Evolutionary conservation across 139 green algal species (phyloP), one percentile per base, ranked within the genome.

Genomic region (Volvox africanus): DNA sequence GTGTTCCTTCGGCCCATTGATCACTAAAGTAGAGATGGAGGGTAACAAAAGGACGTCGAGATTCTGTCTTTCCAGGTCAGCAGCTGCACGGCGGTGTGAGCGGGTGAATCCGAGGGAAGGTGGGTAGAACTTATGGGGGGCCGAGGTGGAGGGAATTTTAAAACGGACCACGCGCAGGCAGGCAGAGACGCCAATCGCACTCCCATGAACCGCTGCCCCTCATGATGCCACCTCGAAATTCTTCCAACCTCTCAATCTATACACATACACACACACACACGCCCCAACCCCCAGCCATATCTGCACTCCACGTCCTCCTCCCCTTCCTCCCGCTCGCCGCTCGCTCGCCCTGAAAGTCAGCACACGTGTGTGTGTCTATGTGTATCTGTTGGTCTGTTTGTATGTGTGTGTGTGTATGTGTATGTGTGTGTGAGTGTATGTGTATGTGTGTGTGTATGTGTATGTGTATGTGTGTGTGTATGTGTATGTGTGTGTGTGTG

Each of bases 1-100:
- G 13, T 88, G 32, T 12, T 32, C 19, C 13, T 55, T 67, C 36
- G 83, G 67, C 24, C 83, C 83, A 65, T 68, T 89, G 67, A 89
- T 89, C 17, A 78, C 33, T 0, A 89, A 37, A 13, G 22, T 78
- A 6, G 33, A 79, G 6, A 24, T 20, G 55, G 26, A 22, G 26
- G 61, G 61, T 18, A 35, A 30, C 2, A 30, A 33, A n/a, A n/a
- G n/a, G n/a, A n/a, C n/a, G n/a, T 30, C n/a, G 2, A 9, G 81
- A 1, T n/a, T 68, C n/a, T 0, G 1, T 16, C 55, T 28, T 5
- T 20, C n/a, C 28, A 76, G n/a, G 17, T 87, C 81, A 5, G 17
- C 81, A 20, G 61, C 81, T 87, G 81, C 80, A 55, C 30, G 80
- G 24, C 3, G 17, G 65, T 24, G 24, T 24, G 65, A 73, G 62